Evolutionary conservation across 768 basidiomycete species (phyloP), one percentile per base, ranked within the genome.

Genomic region (Serendipita indica): DNA sequence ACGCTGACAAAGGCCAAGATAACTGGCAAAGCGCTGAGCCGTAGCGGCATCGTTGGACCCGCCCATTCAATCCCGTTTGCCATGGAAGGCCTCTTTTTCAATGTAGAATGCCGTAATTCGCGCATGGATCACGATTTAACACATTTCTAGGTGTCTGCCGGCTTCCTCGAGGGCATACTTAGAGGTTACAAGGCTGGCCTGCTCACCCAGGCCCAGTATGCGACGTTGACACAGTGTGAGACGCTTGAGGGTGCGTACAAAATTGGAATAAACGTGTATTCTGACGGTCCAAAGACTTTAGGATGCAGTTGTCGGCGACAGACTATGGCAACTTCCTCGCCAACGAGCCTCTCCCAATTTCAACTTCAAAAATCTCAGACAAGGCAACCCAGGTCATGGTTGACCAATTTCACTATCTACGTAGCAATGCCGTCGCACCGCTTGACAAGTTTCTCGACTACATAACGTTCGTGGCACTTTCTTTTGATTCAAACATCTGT

Each of bases 301-400:
- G 89, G 62, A 92, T 96, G 45, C 96, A 99, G 68, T 77, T 99
- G 32, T 87, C 90, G 14, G 82, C 93, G 12, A 98, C 94, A 3
- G 96, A 99, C 73, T 99, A 99, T 69, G 92, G 93, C 67, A 94
- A 89, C 73, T 99, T 99, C 72, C 84, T 99, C 45, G 84, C 94
- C 28, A 97, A 97, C 66, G 96, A 99, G 69, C 84, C 94, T 2
- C 78, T 90, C 25, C 93, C 92, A 12, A 79, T 97, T 58, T 87
- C 89, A 58, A 96, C 94, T 5, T 84, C 90, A 6, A 92, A 89
- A 52, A 97, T 98, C 67, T 80, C 89, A n/a, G 93, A 94, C 72
- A 92, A 86, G 72, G 94, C 96, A 28, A 97, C 92, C 2, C 86
- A 92, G 68, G 77, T 89, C 62, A 82, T 99, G 32, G 93, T 99